These are phyloP conservation scores for Pleurotus djamor DNA, from an alignment of 768 basidiomycete species.

Conservation along the genomic window DNA sequence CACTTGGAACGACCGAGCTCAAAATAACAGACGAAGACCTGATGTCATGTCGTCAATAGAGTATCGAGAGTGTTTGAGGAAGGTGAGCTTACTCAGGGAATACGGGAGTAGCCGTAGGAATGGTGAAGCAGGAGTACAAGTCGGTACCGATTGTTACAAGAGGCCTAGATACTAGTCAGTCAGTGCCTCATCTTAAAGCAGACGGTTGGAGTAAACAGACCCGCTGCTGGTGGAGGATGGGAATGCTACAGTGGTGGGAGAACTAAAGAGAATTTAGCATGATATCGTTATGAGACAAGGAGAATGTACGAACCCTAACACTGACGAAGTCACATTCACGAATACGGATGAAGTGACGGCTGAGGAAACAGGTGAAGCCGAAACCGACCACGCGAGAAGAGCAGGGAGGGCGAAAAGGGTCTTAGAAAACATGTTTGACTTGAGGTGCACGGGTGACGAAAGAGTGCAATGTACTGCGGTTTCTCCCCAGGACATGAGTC, in stretches of 20 bases:
- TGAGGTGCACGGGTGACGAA: not conserved
- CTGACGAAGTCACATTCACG: not conserved
- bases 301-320: no score
- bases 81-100: not conserved
- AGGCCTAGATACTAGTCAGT: not conserved
- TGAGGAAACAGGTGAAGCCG: not conserved
- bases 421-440: not conserved
- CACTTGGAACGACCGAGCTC: not conserved
- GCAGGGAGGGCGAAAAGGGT: not conserved
- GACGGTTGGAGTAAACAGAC: not conserved
- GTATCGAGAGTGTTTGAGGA: not conserved
- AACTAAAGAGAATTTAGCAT: no score
- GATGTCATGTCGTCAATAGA: not conserved
- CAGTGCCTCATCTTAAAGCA: not conserved
- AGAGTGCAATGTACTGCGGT: not conserved
- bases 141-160: not conserved
- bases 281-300: not conserved
- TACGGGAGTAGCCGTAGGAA: not conserved
- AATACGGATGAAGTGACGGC: not conserved
- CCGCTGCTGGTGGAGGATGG: not conserved
- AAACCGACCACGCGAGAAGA: not conserved
- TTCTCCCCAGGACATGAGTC: not conserved
- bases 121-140: conserved; percentile 1
- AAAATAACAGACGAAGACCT: not conserved
- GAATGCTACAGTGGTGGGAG: no score